A percentile compares a stretch with the other conserved stretches of the same genome.
Conservation (phyloP, 2,329 filamentous ascomycete genomes). For the Paraconiothyrium brasiliense region DNA sequence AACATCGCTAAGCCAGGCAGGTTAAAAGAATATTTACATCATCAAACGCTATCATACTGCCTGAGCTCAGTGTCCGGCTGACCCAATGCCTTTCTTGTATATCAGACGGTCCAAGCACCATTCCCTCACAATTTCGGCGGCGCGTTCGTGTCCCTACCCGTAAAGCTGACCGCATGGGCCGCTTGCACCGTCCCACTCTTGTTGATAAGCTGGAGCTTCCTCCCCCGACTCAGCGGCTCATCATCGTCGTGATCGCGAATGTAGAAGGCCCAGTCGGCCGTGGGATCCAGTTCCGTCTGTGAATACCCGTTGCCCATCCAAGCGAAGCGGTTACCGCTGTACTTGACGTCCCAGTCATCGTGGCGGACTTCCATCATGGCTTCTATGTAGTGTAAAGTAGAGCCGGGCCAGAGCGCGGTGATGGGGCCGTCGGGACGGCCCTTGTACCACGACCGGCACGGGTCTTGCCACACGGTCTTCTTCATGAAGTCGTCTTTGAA, state of each 20-base stretch:
- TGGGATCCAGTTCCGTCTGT: constrained; percentile 47
- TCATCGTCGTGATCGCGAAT: constrained; percentile 47
- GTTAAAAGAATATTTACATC: constrained; percentile 1
- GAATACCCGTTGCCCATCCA: constrained; percentile 51
- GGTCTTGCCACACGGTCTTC: constrained; percentile 57
- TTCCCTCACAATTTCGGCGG: constrained; percentile 29
- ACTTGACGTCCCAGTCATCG: constrained; percentile 60
- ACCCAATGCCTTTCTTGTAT: neutral
- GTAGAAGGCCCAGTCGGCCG: constrained; percentile 49
- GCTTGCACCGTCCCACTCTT: constrained; percentile 40
- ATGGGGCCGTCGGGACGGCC: constrained; percentile 43
- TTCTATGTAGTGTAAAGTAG: constrained; percentile 62
- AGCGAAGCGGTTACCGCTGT: constrained; percentile 48
- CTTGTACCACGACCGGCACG: constrained; percentile 58
- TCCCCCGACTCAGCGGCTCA: constrained; percentile 36
- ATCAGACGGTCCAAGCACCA: neutral
- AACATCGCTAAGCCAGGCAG: neutral
- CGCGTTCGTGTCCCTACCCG: constrained; percentile 19
- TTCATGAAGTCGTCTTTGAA: constrained; percentile 58
- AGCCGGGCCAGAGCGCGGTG: constrained; percentile 57
- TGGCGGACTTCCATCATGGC: constrained; percentile 55
- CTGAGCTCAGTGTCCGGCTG: neutral
- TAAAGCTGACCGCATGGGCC: constrained; percentile 26
- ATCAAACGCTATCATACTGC: constrained; percentile 1
- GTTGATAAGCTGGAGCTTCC: constrained; percentile 41